These are phyloP conservation scores for Closterium sp. DNA, from an alignment of 139 green algal genomes.

Conservation along the genomic window DNA sequence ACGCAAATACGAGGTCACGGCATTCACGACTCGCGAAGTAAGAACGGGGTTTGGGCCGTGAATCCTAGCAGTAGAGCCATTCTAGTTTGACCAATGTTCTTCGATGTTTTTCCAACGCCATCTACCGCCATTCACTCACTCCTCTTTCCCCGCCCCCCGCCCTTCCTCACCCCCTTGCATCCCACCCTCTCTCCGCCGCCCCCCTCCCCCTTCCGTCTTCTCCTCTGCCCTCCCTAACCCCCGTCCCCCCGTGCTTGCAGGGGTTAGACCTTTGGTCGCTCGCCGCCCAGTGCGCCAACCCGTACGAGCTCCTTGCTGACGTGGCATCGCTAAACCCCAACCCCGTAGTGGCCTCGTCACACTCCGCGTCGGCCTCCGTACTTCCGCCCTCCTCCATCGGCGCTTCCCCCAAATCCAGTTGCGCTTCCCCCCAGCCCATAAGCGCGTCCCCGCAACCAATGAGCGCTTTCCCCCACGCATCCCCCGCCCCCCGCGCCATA, in stretches of 20 bases:
- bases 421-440: too few relatives aligned
- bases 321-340: constrained; percentile 4
- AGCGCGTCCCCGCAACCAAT: background rate
- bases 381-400: background rate
- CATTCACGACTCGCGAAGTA: background rate
- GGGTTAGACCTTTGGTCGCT: constrained; percentile 13
- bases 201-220: too few relatives aligned
- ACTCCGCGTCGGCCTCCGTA: background rate
- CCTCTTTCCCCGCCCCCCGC: too few relatives aligned
- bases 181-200: too few relatives aligned
- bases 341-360: background rate
- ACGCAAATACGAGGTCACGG: constrained; percentile 1
- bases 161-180: too few relatives aligned
- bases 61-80: too few relatives aligned
- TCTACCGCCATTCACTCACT: background rate
- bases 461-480: background rate
- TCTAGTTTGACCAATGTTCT: too few relatives aligned
- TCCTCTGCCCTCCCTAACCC: background rate
- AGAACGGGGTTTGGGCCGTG: background rate
- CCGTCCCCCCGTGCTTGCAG: background rate
- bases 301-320: constrained; percentile 20
- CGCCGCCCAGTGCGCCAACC: constrained; percentile 7
- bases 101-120: too few relatives aligned
- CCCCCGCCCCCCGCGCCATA: background rate
- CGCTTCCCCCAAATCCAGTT: too few relatives aligned